Evolutionary conservation across 2,329 filamentous ascomycete species (phyloP).

Genomic region (Colletotrichum eremochloae): DNA sequence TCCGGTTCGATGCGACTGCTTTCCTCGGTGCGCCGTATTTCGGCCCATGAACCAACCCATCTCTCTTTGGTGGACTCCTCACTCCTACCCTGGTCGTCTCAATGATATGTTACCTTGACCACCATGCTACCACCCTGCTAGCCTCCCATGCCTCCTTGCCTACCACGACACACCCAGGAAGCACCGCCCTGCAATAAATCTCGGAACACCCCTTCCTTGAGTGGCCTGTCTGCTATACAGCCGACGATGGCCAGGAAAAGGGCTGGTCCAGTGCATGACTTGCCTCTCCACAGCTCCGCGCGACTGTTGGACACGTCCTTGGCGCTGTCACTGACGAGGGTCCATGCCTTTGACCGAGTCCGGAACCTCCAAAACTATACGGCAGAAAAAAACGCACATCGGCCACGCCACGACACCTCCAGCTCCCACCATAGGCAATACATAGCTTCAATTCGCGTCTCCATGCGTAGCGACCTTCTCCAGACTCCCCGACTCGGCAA

Average conservation of each 20-base stretch:
- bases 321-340: slow-evolving; percentile 2
- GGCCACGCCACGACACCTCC: slow-evolving; percentile 22
- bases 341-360: slow-evolving; percentile 7
- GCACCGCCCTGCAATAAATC: slow-evolving; percentile 23
- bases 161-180: slow-evolving; percentile 16
- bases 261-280: slow-evolving; percentile 35
- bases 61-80: slow-evolving; percentile 37
- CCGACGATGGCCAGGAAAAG: slow-evolving; percentile 30
- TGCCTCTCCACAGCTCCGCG: slow-evolving; percentile 26
- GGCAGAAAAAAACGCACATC: slow-evolving; percentile 45
- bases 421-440: slow-evolving; percentile 21
- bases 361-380: slow-evolving; percentile 42
- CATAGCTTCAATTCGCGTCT: slow-evolving; percentile 17
- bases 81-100: slow-evolving; percentile 1
- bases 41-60: slow-evolving; percentile 19
- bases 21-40: slow-evolving; percentile 37
- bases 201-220: slow-evolving; percentile 28
- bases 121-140: slow-evolving; percentile 33
- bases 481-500: slow-evolving; percentile 1
- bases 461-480: slow-evolving; percentile 21
- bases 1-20: slow-evolving; percentile 21
- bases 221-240: slow-evolving; percentile 27
- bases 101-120: slow-evolving; percentile 16
- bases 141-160: slow-evolving; percentile 12
- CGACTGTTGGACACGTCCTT: slow-evolving; percentile 3